phyloP scores from a whole-genome alignment of 306 rosid genomes.

The Lathyrus tuberosus region DNA sequence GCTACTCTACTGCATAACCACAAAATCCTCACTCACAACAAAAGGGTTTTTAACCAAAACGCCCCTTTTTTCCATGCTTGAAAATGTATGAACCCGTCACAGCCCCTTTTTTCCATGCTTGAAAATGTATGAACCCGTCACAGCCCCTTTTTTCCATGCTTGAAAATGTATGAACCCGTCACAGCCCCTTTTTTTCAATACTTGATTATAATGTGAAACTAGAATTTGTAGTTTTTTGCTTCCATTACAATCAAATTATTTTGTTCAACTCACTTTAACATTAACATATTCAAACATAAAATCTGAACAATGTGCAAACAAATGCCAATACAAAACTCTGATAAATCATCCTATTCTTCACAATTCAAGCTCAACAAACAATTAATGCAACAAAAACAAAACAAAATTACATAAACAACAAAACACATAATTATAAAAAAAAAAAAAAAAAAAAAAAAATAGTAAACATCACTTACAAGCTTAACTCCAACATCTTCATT shows the following conservation, averaged over 20 bases:
- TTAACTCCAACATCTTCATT: constrained; percentile 94
- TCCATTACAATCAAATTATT: neutral
- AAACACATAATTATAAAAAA: neutral
- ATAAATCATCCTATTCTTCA: neutral
- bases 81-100: no score
- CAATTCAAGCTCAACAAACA: constrained; percentile 1
- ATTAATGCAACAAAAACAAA: neutral
- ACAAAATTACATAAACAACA: neutral
- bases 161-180: neutral
- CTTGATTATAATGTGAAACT: neutral
- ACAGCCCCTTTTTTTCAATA: neutral
- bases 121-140: no score
- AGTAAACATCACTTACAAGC: constrained; percentile 63
- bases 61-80: no score
- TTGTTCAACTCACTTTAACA: neutral
- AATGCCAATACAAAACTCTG: neutral
- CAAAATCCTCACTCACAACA: constrained; percentile 5
- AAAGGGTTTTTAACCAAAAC: neutral
- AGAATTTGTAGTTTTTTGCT: neutral
- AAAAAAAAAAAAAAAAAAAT: neutral
- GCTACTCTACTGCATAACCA: neutral
- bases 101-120: no score
- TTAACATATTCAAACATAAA: no score
- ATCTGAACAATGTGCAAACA: neutral
- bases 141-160: neutral